Evolutionary conservation across 441 rosid species (phyloP), one percentile per base, ranked within the genome.

Genomic region (Croton setiger): DNA sequence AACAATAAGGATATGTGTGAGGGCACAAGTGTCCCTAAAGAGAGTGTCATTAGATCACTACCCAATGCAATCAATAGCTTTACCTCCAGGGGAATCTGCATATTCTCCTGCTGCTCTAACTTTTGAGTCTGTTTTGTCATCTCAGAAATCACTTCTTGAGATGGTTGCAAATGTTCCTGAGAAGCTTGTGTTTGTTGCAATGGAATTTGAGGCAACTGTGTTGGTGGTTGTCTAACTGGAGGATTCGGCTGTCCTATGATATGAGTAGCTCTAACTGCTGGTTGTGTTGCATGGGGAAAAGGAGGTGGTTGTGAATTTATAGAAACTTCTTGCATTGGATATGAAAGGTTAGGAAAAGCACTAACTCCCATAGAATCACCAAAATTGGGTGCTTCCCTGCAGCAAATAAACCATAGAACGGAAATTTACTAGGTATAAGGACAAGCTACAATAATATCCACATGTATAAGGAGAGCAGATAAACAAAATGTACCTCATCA

Each of bases 311-410:
- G 85, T 72, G 84, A 76, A 75, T 75, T 77, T 64, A 68, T 41
- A 18, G 83, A 72, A 39, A 69, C 58, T 54, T 83, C 88, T 72
- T 80, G 96, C 78, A 60, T 61, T 70, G 80, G 79, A 77, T 79
- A 81, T 68, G 92, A 66, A 74, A 76, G 72, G 56, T 82, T 79
- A 61, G 91, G 86, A 69, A 80, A 67, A 33, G 74, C 21, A 51
- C 37, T 60, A 41, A 87, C 84, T 69, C 81, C 81, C 70, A 76
- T 66, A 12, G 80, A 57, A 68, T 83, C 82, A 58, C 81, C 78
- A 56, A 70, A 74, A 74, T 72, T 74, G 49, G 84, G 72, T 39
- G 66, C 21, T 60, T 79, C 74, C 77, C 91, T 85, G 76, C 66
- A 78, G 59, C 61, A 74, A 78, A 63, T 43, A 21, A 55, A 53